Base-by-base conservation (phyloP, 495 filamentous ascomycete species). In the Aspergillus cristatus region DNA sequence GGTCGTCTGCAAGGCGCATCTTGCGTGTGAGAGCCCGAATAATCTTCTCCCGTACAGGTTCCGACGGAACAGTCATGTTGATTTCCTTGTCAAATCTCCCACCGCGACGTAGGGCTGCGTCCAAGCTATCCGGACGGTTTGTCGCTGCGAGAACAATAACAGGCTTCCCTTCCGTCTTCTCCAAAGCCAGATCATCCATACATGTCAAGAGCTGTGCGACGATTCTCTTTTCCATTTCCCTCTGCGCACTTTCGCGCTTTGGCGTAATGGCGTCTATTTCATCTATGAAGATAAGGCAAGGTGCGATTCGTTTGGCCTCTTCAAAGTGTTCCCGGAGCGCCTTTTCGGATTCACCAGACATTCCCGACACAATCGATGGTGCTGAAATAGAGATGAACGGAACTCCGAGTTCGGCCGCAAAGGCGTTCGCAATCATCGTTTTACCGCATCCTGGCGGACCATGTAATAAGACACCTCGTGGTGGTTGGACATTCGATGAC, bases 181-280 rank as follows among this genome's bases (percentile, higher is more conserved):
- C 81, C 35, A 87, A 67, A 22, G 84, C 82, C 37, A 94, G 72
- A 34, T 88, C 79, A 45, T 87, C 84, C 81, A 88, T 83, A 46
- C 85, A 91, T 8, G 85, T 90, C 41, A 94, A 67, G 46, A 97
- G 75, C 58, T 96, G 89, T 1, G 89, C 85, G 14, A 97, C 90
- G 51, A 97, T 97, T 32, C 90, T 67, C 60, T 89, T 88, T 60
- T 97, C 90, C 90, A 97, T 97, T 52, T 94, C 87, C 47, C 87
- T 77, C 51, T 94, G 88, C n/a, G 89, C 85, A 49, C 78, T 90
- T 53, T 96, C 91, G 31, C 90, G 72, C 61, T 95, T 96, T 3
- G 87, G 87, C 28, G 91, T 91, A 43, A 96, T 94, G 12, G 86
- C 84, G 56, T 98, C 91, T 43, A 96, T 94, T 57, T 98, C 91